Conservation (phyloP, 352 stramenopile genomes). For the Ophiocytium majus region DNA sequence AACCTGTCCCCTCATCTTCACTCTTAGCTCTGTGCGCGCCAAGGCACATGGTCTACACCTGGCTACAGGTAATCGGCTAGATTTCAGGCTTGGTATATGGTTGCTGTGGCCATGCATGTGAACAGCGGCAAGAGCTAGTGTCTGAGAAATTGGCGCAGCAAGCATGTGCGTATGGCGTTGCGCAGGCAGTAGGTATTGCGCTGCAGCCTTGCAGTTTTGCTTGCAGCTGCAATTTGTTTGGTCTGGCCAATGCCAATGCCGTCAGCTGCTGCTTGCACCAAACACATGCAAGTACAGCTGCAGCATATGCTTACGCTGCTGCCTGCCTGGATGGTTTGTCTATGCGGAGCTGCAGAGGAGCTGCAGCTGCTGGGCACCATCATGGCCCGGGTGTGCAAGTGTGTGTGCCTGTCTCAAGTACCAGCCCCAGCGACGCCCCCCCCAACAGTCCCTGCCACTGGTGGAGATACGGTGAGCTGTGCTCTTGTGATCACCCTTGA, state of each 20-base stretch:
- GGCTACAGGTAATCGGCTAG: neutral
- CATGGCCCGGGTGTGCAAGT: conserved; percentile 34
- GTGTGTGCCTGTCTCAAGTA: conserved; percentile 1
- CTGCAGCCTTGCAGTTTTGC: too few species aligned
- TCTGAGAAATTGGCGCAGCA: too few species aligned
- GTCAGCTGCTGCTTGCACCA: neutral
- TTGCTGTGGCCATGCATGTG: neutral
- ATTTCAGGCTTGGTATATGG: neutral
- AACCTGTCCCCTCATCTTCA: neutral
- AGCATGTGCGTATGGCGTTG: too few species aligned
- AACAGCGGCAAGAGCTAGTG: too few species aligned
- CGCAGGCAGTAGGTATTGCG: too few species aligned
- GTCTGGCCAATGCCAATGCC: neutral
- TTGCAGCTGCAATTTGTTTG: neutral
- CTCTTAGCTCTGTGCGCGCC: neutral
- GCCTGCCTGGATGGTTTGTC: neutral
- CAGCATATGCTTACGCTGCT: neutral
- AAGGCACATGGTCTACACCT: conserved; percentile 1
- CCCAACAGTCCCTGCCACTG: neutral
- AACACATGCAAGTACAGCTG: neutral
- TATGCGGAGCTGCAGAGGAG: neutral
- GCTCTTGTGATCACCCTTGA: neutral
- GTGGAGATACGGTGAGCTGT: neutral
- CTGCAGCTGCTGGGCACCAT: conserved; percentile 30
- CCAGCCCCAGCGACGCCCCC: neutral